phyloP scores from a whole-genome alignment of 371 early-diverging fungal genomes.

The Rhizomucor miehei region DNA sequence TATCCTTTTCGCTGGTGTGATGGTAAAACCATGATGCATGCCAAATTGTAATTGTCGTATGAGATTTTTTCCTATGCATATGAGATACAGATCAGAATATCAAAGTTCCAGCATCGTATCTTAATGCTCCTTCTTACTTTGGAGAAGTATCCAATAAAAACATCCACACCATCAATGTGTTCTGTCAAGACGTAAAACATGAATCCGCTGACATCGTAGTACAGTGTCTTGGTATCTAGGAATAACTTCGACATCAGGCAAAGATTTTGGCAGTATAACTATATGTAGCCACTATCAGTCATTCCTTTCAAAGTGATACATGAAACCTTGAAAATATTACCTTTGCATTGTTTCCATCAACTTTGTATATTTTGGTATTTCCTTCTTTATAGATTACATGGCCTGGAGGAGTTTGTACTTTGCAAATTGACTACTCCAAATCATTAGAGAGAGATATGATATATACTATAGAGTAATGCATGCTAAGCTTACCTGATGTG shows the following conservation, averaged over 20 bases:
- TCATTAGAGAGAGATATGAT: background rate
- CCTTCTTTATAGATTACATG: constrained; percentile 83
- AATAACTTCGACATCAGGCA: constrained; percentile 94
- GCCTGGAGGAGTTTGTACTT: constrained; percentile 80
- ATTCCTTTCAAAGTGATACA: constrained; percentile 30
- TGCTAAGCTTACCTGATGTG: constrained; percentile 42
- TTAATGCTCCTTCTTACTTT: constrained; percentile 35
- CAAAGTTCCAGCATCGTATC: too few relatives aligned
- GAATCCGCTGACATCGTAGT: constrained; percentile 98
- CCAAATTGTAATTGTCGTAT: constrained; percentile 80
- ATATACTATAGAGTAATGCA: background rate
- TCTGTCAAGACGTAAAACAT: constrained; percentile 94
- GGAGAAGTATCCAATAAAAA: constrained; percentile 70
- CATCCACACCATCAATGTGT: constrained; percentile 45
- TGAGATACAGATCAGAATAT: background rate
- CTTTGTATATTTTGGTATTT: constrained; percentile 79
- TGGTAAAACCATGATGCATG: constrained; percentile 86
- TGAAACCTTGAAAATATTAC: constrained; percentile 21
- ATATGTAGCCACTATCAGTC: constrained; percentile 27
- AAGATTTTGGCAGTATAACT: constrained; percentile 94
- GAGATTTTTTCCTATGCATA: constrained; percentile 61
- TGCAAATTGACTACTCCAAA: constrained; percentile 49
- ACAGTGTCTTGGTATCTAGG: constrained; percentile 97
- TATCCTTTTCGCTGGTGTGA: constrained; percentile 86
- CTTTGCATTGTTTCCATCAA: constrained; percentile 89